Evolutionary conservation across 192 early-diverging fungal species (phyloP).

Genomic region (Backusella macrospora): DNA sequence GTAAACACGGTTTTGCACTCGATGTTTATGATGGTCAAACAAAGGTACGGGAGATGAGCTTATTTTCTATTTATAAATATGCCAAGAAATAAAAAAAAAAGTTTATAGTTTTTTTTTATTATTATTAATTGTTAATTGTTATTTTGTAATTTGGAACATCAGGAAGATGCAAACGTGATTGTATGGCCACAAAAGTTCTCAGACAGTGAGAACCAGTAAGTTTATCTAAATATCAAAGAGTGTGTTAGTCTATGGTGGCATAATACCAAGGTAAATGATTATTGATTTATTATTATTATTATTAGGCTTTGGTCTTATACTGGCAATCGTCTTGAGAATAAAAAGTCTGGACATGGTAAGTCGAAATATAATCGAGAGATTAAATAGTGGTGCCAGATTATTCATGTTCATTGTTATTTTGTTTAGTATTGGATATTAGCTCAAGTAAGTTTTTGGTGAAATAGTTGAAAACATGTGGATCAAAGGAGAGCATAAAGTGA

Average conservation of each 20-base stretch:
- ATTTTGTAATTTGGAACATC: neutral
- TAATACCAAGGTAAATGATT: neutral
- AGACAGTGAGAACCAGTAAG: slow-evolving; percentile 46
- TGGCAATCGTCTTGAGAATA: slow-evolving; percentile 36
- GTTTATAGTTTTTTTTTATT: too few species aligned
- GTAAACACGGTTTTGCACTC: slow-evolving; percentile 39
- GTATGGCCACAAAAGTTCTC: slow-evolving; percentile 46
- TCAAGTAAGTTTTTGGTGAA: slow-evolving; percentile 23
- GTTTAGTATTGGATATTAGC: slow-evolving; percentile 35
- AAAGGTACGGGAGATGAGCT: slow-evolving; percentile 23
- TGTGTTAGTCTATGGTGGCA: neutral
- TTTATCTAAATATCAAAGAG: neutral
- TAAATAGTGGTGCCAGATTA: neutral
- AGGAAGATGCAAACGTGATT: slow-evolving; percentile 39
- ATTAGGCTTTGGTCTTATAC: slow-evolving; percentile 39
- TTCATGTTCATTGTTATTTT: neutral
- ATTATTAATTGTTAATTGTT: neutral
- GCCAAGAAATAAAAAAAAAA: neutral
- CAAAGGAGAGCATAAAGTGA: neutral
- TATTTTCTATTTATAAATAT: neutral
- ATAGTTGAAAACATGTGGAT: neutral
- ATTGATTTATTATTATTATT: neutral
- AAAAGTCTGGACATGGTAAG: slow-evolving; percentile 43
- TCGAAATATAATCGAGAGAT: neutral
- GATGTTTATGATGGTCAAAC: slow-evolving; percentile 42